phyloP scores from a whole-genome alignment of 2,329 filamentous ascomycete genomes.

The Monosporascus cannonballus region DNA sequence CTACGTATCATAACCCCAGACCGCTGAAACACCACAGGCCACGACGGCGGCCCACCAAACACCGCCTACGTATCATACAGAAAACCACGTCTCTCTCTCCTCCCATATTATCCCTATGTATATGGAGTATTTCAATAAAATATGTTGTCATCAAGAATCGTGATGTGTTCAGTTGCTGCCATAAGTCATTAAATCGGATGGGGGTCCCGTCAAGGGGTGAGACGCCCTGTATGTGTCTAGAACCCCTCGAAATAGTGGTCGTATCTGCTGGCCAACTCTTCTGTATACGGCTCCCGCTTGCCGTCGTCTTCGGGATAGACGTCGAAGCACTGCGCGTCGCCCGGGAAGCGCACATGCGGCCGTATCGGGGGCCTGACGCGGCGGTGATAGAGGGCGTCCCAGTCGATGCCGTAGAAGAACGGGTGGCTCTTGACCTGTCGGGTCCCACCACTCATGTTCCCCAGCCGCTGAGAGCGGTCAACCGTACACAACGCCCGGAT shows the following conservation, averaged over 20 bases:
- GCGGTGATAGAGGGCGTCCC: slow-evolving; percentile 64
- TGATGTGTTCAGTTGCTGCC: not conserved
- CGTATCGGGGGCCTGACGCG: slow-evolving; percentile 64
- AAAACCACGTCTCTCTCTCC: not conserved
- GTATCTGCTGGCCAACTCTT: slow-evolving; percentile 62
- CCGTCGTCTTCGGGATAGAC: slow-evolving; percentile 73
- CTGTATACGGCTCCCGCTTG: slow-evolving; percentile 59
- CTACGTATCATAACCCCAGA: too few relatives aligned
- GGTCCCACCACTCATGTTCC: slow-evolving; percentile 72
- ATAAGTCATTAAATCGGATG: not conserved
- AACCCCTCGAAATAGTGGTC: slow-evolving; percentile 69
- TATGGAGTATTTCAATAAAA: not conserved
- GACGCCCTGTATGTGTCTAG: slow-evolving; percentile 28
- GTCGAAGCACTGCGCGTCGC: slow-evolving; percentile 77
- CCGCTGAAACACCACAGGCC: not conserved
- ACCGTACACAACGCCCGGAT: slow-evolving; percentile 73
- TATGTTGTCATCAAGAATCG: not conserved
- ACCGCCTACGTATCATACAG: not conserved
- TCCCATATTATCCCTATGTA: not conserved
- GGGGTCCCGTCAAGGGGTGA: too few relatives aligned
- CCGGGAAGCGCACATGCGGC: slow-evolving; percentile 65
- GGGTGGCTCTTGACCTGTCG: slow-evolving; percentile 66
- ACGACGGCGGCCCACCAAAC: not conserved
- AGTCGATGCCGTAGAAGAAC: slow-evolving; percentile 69
- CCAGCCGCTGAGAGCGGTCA: slow-evolving; percentile 70